Conservation (phyloP, 2,329 filamentous ascomycete genomes). For the Phialocephala subalpina region DNA sequence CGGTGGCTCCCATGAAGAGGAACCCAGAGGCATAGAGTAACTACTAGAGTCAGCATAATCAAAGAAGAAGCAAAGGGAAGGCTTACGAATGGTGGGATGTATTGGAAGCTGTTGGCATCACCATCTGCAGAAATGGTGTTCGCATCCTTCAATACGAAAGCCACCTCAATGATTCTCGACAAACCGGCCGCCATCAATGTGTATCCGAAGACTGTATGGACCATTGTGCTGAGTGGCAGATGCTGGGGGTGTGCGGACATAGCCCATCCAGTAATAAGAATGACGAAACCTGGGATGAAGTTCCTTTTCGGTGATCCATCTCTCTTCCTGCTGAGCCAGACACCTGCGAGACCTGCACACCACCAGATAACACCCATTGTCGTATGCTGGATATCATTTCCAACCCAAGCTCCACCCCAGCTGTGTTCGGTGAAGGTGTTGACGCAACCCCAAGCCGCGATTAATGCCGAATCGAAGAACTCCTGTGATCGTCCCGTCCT, state of each 20-base stretch:
- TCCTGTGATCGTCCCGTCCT: slow-evolving; percentile 89
- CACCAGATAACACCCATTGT: slow-evolving; percentile 99
- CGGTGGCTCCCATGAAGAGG: slow-evolving; percentile 96
- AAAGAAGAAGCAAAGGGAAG: background rate
- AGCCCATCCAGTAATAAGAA: slow-evolving; percentile 91
- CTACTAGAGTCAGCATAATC: slow-evolving; percentile 55
- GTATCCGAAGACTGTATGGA: slow-evolving; percentile 91
- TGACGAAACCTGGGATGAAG: slow-evolving; percentile 89
- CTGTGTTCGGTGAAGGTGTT: slow-evolving; percentile 98
- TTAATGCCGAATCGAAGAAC: slow-evolving; percentile 93
- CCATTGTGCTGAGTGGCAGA: slow-evolving; percentile 83
- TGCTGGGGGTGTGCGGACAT: slow-evolving; percentile 94
- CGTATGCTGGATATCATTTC: slow-evolving; percentile 96
- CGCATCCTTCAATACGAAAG: slow-evolving; percentile 83
- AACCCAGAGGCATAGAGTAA: slow-evolving; percentile 92
- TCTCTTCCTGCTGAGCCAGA: slow-evolving; percentile 89
- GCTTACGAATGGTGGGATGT: slow-evolving; percentile 75
- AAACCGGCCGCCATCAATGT: slow-evolving; percentile 91
- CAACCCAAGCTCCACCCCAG: slow-evolving; percentile 89
- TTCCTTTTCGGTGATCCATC: slow-evolving; percentile 90
- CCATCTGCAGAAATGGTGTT: slow-evolving; percentile 71
- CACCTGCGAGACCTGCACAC: slow-evolving; percentile 87
- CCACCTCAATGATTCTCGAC: slow-evolving; percentile 87
- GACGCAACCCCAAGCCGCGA: slow-evolving; percentile 94
- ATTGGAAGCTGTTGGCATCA: slow-evolving; percentile 77